Conservation (phyloP, 768 basidiomycete species). For the Hydnum rufescens region DNA sequence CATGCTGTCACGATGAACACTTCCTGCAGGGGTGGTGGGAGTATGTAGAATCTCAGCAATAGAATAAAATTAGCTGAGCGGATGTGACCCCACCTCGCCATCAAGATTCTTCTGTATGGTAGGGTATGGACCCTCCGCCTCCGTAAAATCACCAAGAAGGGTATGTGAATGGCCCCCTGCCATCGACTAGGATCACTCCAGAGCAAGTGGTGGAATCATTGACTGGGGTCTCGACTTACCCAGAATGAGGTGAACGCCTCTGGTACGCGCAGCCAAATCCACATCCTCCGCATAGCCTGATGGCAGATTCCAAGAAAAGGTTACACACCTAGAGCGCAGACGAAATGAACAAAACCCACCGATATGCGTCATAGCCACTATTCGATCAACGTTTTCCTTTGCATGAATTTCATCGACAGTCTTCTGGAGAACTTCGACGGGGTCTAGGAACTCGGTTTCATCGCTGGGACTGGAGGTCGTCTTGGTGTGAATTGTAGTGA, state of each 20-base stretch:
- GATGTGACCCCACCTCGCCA: conserved; percentile 19
- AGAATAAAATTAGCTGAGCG: not conserved
- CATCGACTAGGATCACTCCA: conserved; percentile 13
- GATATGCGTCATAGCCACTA: conserved; percentile 29
- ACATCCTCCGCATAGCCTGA: conserved; percentile 24
- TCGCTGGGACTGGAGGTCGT: conserved; percentile 22
- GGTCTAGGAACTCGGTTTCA: conserved; percentile 23
- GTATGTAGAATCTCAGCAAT: not conserved
- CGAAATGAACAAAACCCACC: conserved; percentile 10
- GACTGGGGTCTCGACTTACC: conserved; percentile 1
- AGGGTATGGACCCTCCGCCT: conserved; percentile 25
- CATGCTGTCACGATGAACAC: conserved; percentile 28
- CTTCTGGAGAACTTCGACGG: conserved; percentile 20
- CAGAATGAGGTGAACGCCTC: conserved; percentile 21
- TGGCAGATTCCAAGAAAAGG: not conserved
- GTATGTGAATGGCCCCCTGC: conserved; percentile 27
- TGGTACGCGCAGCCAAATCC: conserved; percentile 22
- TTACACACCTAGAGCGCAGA: not conserved
- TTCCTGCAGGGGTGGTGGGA: not conserved
- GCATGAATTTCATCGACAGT: conserved; percentile 22
- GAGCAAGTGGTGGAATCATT: not conserved
- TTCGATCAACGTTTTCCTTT: conserved; percentile 20
- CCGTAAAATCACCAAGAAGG: conserved; percentile 24
- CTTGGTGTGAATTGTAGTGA: conserved; percentile 25
- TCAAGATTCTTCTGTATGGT: conserved; percentile 25